Conservation (phyloP, 2,329 filamentous ascomycete genomes). For the Xylariaceae sp. region DNA sequence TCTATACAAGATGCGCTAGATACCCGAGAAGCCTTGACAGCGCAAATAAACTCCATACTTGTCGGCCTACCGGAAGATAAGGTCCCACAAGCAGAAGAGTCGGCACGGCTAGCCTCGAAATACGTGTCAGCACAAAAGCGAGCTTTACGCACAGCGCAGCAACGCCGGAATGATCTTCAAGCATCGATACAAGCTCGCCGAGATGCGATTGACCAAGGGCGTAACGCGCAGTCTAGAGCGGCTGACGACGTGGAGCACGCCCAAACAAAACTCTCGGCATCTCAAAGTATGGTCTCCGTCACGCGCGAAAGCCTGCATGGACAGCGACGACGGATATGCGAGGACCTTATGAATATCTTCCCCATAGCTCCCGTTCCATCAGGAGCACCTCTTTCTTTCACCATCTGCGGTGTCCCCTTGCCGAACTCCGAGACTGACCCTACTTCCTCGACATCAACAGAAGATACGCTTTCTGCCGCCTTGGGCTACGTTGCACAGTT, state of each 20-base stretch:
- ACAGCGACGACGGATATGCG: conserved; percentile 84
- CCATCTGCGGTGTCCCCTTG: conserved; percentile 72
- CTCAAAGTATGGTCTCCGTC: conserved; percentile 50
- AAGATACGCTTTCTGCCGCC: conserved; percentile 73
- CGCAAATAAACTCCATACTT: conserved; percentile 68
- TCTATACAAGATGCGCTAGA: conserved; percentile 86
- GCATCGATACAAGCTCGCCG: conserved; percentile 62
- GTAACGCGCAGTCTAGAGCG: conserved; percentile 54
- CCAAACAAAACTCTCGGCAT: conserved; percentile 53
- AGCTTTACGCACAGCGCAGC: conserved; percentile 57
- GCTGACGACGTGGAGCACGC: conserved; percentile 60
- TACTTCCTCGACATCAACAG: conserved; percentile 44
- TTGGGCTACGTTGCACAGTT: conserved; percentile 77
- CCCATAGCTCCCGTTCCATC: conserved; percentile 64
- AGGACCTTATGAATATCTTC: conserved; percentile 76
- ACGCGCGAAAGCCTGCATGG: conserved; percentile 67
- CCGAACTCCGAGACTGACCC: conserved; percentile 75
- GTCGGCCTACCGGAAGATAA: conserved; percentile 38
- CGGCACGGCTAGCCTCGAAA: conserved; percentile 43
- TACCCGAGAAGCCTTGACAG: conserved; percentile 68
- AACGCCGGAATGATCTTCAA: conserved; percentile 63
- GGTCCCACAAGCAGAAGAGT: conserved; percentile 47
- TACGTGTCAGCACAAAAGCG: conserved; percentile 63
- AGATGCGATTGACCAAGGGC: conserved; percentile 63
- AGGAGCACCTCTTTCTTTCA: conserved; percentile 68